These are phyloP conservation scores for Pelargonium cotyledonis DNA, from an alignment of 441 rosid species.

Conservation along the genomic window DNA sequence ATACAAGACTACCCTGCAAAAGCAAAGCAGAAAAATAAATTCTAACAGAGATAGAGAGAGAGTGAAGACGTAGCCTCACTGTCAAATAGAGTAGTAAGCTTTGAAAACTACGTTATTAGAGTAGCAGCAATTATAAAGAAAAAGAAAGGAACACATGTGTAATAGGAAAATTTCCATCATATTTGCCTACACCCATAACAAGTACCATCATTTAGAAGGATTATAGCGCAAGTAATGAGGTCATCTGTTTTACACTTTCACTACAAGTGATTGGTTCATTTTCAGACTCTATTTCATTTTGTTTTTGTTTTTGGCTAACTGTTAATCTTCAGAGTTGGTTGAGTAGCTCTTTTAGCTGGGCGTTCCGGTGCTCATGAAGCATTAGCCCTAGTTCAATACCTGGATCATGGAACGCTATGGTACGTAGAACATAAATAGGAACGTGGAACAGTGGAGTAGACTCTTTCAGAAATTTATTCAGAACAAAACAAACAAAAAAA, in stretches of 20 bases:
- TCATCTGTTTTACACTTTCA: not conserved
- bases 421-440: too few relatives aligned
- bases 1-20: conserved; percentile 81
- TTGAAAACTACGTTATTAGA: not conserved
- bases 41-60: not conserved
- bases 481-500: too few relatives aligned
- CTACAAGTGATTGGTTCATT: not conserved
- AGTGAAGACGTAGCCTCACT: not conserved
- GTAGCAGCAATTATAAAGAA: not conserved
- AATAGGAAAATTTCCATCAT: not conserved
- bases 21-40: conserved; percentile 17
- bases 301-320: not conserved
- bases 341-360: not conserved
- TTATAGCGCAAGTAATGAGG: not conserved
- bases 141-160: not conserved
- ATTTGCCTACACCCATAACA: not conserved
- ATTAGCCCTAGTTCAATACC: not conserved
- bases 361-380: not conserved
- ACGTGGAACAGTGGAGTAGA: too few relatives aligned
- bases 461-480: too few relatives aligned
- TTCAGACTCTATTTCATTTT: not conserved
- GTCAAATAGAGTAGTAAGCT: not conserved
- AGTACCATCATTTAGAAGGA: not conserved
- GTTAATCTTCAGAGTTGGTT: not conserved
- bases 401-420: too few relatives aligned